Evolutionary conservation across 1,284 basidiomycete genomes (phyloP), one percentile per base, ranked within the genome.

Genomic region (Hemileia vastatrix): DNA sequence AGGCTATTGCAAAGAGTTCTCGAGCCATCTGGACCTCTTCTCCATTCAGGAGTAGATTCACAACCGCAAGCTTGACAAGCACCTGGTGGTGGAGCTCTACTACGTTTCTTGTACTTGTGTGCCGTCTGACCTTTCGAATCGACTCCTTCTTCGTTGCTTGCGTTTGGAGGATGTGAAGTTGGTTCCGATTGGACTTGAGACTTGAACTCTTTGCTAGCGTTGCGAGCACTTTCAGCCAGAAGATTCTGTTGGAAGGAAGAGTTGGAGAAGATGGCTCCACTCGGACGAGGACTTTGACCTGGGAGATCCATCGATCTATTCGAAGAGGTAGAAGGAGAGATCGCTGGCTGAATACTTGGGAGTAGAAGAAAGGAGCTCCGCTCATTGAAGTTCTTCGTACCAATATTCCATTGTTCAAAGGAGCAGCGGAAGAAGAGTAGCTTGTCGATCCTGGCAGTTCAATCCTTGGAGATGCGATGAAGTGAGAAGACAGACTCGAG

Each of bases 1-100:
- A 75, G 3, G 73, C 73, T n/a, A 62, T 75, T 75, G 68, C 73
- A 75, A 21, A 75, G 67, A 24, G 73, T 75, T 3, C 73, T 65
- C 0, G 72, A 70, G 19, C 73, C 73, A 51, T 72, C 71, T 11
- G 73, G 73, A 21, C 73, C 73, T 5, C 72, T 65, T 8, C 73
- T 64, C 73, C 73, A 75, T 58, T 75, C 73, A 0, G 73, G 73
- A 24, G 73, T 74, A 36, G 73, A 72, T 51, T 54, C 59, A 23
- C 67, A 67, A 1, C 69, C 70, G 55, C 73, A 74, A 24, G 70
- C 67, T 40, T 68, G 67, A 63, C 73, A 74, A 18, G 66, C 65
- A 3, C 68, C 70, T 11, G 72, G 72, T 13, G 72, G 72, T 6
- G 73, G 71, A 0, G 72, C 73, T 5, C 73, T 68, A 56, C 72